phyloP scores from a whole-genome alignment of 768 basidiomycete species.

The Russula sp. region DNA sequence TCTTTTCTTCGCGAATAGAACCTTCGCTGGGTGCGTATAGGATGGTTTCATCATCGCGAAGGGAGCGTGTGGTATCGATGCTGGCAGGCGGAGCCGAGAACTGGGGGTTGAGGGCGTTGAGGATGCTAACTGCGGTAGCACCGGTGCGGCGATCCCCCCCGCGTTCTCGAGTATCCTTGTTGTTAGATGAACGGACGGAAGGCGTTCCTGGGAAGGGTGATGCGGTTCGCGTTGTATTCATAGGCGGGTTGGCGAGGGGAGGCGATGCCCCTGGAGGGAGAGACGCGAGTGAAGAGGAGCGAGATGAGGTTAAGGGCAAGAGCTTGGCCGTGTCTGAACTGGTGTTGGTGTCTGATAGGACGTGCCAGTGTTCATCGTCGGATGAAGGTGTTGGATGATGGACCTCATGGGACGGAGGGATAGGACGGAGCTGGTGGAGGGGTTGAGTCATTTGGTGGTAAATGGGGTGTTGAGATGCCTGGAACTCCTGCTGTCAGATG shows the following conservation, averaged over 20 bases:
- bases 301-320: slow-evolving; percentile 31
- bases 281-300: slow-evolving; percentile 45
- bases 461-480: slow-evolving; percentile 1
- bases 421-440: slow-evolving; percentile 14
- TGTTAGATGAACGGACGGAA: slow-evolving; percentile 13
- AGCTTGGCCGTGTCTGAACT: slow-evolving; percentile 20
- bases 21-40: slow-evolving; percentile 20
- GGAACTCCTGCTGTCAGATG: slow-evolving; percentile 2
- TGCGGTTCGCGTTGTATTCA: slow-evolving; percentile 9
- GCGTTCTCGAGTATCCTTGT: slow-evolving; percentile 24
- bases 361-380: slow-evolving; percentile 42
- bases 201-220: slow-evolving; percentile 7
- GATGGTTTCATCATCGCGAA: slow-evolving; percentile 29
- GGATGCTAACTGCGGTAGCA: slow-evolving; percentile 44
- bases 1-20: slow-evolving; percentile 30
- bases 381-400: slow-evolving; percentile 27
- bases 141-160: slow-evolving; percentile 25
- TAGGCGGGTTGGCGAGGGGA: slow-evolving; percentile 28
- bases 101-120: slow-evolving; percentile 56
- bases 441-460: slow-evolving; percentile 1
- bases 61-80: slow-evolving; percentile 23
- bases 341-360: slow-evolving; percentile 27
- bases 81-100: slow-evolving; percentile 22
- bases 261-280: slow-evolving; percentile 40
- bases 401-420: slow-evolving; percentile 14